A percentile compares a stretch with the other conserved stretches of the same genome.
Evolutionary conservation across 768 basidiomycete genomes (phyloP).

Genomic region (Peribolospora baueri): DNA sequence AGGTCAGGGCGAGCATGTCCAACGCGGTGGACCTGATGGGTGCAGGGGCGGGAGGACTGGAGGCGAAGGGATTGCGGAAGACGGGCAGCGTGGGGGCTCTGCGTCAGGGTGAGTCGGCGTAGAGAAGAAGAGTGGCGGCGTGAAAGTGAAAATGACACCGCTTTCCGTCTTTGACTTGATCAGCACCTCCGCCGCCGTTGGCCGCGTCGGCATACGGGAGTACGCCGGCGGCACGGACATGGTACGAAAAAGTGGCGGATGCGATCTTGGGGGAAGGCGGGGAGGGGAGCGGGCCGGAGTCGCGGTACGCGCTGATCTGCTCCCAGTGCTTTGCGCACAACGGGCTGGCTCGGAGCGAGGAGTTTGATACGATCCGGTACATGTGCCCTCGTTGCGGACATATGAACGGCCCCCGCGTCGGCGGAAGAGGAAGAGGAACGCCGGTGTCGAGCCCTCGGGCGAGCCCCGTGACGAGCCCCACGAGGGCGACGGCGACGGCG

Average conservation of each 20-base stretch:
- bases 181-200: constrained; percentile 5
- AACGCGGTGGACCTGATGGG: too few relatives aligned
- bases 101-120: background rate
- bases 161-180: background rate
- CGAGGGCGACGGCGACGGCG: too few relatives aligned
- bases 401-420: too few relatives aligned
- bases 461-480: too few relatives aligned
- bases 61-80: background rate
- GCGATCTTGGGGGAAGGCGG: constrained; percentile 63
- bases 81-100: background rate
- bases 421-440: too few relatives aligned
- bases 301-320: constrained; percentile 63
- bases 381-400: background rate
- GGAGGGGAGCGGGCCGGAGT: constrained; percentile 19
- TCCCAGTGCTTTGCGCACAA: constrained; percentile 69
- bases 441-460: too few relatives aligned
- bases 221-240: constrained; percentile 36
- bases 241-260: constrained; percentile 74
- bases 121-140: background rate
- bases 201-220: constrained; percentile 14
- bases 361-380: constrained; percentile 58
- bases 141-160: constrained; percentile 1
- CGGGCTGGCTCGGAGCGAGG: constrained; percentile 55
- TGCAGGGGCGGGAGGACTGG: too few relatives aligned
- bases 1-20: too few relatives aligned